Percentiles rank a stretch among this genome's conserved stretches.
These are phyloP conservation scores for Phytophthora sansomeana DNA, from an alignment of 352 stramenopile genomes.

Conservation along the genomic window DNA sequence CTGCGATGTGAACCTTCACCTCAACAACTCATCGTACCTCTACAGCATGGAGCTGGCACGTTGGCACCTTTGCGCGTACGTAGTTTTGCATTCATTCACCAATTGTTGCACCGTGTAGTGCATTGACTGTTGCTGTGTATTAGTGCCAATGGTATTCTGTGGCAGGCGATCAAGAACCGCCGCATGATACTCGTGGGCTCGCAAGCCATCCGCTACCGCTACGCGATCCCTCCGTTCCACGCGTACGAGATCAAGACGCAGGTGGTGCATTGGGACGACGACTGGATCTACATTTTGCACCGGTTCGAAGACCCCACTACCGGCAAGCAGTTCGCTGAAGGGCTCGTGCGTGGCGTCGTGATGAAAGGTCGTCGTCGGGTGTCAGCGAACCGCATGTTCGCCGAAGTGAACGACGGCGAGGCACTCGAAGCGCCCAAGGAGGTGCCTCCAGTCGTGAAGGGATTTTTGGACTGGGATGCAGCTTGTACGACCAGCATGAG, in stretches of 20 bases:
- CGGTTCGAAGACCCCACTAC: slow-evolving; percentile 60
- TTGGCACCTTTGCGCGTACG: slow-evolving; percentile 83
- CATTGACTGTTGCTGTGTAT: neutral
- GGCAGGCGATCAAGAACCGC: slow-evolving; percentile 64
- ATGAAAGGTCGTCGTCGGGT: slow-evolving; percentile 38
- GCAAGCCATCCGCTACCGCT: slow-evolving; percentile 71
- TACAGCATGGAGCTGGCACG: slow-evolving; percentile 89
- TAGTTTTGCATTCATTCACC: neutral
- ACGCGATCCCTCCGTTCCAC: slow-evolving; percentile 60
- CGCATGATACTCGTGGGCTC: slow-evolving; percentile 70
- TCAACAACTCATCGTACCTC: slow-evolving; percentile 88
- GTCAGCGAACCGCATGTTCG: slow-evolving; percentile 26
- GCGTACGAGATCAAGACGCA: slow-evolving; percentile 71
- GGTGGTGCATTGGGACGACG: slow-evolving; percentile 63
- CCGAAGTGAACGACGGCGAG: slow-evolving; percentile 31
- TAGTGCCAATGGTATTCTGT: slow-evolving; percentile 62
- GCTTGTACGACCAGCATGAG: slow-evolving; percentile 42
- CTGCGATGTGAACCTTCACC: slow-evolving; percentile 86
- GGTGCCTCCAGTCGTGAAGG: slow-evolving; percentile 41
- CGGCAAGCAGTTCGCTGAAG: slow-evolving; percentile 64
- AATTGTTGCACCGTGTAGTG: neutral
- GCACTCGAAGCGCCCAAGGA: slow-evolving; percentile 22
- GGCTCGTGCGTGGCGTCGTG: slow-evolving; percentile 38
- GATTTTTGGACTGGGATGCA: slow-evolving; percentile 47
- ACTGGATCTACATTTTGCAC: slow-evolving; percentile 73